Evolutionary conservation across 176 grass and related monocot genomes (phyloP).

Genomic region (Typha latifolia): DNA sequence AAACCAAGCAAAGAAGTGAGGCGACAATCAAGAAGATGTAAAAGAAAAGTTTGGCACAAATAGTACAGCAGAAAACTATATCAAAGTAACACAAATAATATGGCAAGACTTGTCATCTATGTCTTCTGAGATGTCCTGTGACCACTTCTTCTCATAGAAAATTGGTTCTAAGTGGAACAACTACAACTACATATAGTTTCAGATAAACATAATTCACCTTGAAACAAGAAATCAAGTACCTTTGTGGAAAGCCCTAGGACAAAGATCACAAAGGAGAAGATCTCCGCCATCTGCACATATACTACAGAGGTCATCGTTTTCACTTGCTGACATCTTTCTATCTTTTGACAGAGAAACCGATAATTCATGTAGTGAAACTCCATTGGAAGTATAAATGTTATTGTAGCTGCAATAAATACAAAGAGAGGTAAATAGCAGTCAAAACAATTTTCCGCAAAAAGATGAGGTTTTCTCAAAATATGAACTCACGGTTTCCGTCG

Average conservation of each 20-base stretch:
- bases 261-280: constrained; percentile 88
- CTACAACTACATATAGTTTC: background rate
- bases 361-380: constrained; percentile 90
- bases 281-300: constrained; percentile 84
- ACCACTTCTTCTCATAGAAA: background rate
- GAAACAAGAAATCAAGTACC: constrained; percentile 28
- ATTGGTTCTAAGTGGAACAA: background rate
- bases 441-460: background rate
- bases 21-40: too few species aligned
- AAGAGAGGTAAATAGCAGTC: background rate
- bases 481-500: constrained; percentile 85
- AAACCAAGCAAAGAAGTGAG: too few species aligned
- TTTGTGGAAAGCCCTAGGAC: constrained; percentile 94
- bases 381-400: constrained; percentile 98
- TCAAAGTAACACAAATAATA: too few species aligned
- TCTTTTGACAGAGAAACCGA: constrained; percentile 82
- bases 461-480: background rate
- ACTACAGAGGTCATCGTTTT: constrained; percentile 90
- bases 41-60: too few species aligned
- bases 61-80: too few species aligned
- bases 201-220: background rate
- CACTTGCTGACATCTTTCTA: constrained; percentile 42
- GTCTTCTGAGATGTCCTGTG: background rate
- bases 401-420: constrained; percentile 58
- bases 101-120: too few species aligned